Conservation (phyloP, 2,329 filamentous ascomycete species). For the Cladophialophora bantiana region DNA sequence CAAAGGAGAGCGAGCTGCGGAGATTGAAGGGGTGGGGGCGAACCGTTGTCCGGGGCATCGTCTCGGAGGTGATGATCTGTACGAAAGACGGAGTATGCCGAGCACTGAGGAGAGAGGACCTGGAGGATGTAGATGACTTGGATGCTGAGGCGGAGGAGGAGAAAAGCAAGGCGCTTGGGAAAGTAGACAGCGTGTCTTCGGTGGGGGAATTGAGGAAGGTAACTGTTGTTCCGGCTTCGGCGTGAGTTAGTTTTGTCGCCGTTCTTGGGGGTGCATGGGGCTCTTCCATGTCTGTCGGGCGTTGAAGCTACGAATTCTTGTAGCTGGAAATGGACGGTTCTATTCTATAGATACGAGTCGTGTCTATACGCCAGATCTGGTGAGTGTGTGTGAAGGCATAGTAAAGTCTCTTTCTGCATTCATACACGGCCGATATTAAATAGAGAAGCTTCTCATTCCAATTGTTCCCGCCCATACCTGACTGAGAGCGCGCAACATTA, state of each 20-base stretch:
- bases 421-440: no score
- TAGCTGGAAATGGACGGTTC: background rate
- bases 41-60: constrained; percentile 36
- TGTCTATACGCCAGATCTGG: background rate
- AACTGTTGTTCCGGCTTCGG: constrained; percentile 1
- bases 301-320: background rate
- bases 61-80: constrained; percentile 38
- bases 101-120: constrained; percentile 35
- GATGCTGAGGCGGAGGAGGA: constrained; percentile 24
- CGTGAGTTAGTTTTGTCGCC: background rate
- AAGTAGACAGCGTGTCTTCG: background rate
- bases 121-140: constrained; percentile 36
- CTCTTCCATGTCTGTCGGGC: background rate
- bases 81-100: constrained; percentile 35
- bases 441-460: no score
- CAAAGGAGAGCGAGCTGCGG: constrained; percentile 32
- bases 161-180: background rate
- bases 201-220: background rate
- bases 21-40: constrained; percentile 38
- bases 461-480: no score
- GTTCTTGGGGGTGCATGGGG: background rate
- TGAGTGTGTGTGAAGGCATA: background rate
- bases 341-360: background rate
- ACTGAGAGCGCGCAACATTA: no score
- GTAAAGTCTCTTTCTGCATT: no score